Evolutionary conservation across 176 grass and related monocot genomes (phyloP).

Genomic region (Tillandsia leiboldiana): DNA sequence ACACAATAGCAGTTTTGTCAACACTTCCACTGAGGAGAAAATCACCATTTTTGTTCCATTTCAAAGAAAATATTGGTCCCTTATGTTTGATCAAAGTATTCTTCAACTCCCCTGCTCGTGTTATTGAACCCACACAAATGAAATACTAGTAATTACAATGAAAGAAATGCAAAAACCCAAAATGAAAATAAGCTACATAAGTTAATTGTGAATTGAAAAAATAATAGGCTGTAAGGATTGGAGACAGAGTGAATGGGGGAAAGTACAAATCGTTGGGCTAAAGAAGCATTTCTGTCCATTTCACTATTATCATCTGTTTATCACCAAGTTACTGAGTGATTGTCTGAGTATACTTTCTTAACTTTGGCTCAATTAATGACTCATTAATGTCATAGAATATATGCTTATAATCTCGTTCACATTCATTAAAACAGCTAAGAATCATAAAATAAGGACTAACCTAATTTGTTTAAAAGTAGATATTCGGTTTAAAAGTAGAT

Average conservation of each 20-base stretch:
- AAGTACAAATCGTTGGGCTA: too few relatives aligned
- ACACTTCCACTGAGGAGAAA: conserved; percentile 89
- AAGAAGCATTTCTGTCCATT: too few relatives aligned
- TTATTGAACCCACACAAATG: conserved; percentile 6
- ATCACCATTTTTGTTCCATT: conserved; percentile 99
- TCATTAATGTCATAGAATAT: too few relatives aligned
- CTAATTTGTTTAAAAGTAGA: neutral
- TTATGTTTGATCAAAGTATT: conserved; percentile 91
- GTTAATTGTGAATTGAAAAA: conserved; percentile 1
- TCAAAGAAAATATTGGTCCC: conserved; percentile 95
- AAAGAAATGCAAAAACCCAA: neutral
- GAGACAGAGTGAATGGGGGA: neutral
- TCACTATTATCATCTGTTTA: too few relatives aligned
- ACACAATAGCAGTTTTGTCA: conserved; percentile 98
- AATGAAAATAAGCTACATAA: neutral
- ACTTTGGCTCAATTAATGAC: too few relatives aligned
- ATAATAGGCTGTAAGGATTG: neutral
- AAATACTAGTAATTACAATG: conserved; percentile 3
- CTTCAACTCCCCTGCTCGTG: conserved; percentile 68
- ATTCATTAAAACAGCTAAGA: too few relatives aligned
- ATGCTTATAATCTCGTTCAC: too few relatives aligned
- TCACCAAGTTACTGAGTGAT: too few relatives aligned
- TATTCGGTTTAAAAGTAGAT: too few relatives aligned
- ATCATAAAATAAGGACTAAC: too few relatives aligned
- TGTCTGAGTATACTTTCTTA: too few relatives aligned